Evolutionary conservation across 2,329 filamentous ascomycete species (phyloP), one percentile per base, ranked within the genome.

Genomic region (Whalleya microplaca): DNA sequence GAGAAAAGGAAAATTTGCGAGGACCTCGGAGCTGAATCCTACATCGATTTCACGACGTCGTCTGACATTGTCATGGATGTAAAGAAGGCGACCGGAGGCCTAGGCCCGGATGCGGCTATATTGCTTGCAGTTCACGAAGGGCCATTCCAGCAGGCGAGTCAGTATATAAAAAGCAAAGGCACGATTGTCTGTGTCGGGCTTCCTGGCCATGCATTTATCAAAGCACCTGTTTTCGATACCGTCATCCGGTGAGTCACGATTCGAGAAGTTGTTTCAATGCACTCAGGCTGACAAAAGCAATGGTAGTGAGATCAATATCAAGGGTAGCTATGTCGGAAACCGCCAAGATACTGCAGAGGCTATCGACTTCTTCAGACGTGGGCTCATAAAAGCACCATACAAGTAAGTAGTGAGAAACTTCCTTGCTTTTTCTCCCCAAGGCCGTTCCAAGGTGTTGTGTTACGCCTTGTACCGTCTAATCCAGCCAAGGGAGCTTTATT

Each of bases 251-350:
- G 56, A 55, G 64, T n/a, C n/a, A n/a, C n/a, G n/a, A n/a, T n/a
- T n/a, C n/a, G n/a, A n/a, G n/a, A n/a, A n/a, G n/a, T n/a, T n/a
- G n/a, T n/a, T n/a, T n/a, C n/a, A n/a, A n/a, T n/a, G n/a, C n/a
- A n/a, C n/a, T n/a, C n/a, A 37, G 14, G 14, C 32, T 37, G 14
- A 37, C 10, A 47, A 10, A 21, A 2, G 12, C 45, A 29, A n/a
- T 23, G 12, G 57, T 83, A 66, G 88, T 77, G 96, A 96, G 92
- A 87, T 97, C 78, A 87, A 77, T 68, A 97, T 98, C 81, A 91
- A 91, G 80, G 93, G 93, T 58, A 92, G 87, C 67, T 97, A 97
- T 72, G 94, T 98, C 65, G 94, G 94, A 55, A 97, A 96, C 80
- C 85, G 94, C 65, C 87, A 89, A 72, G 94, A 98, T 73, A 89